Conservation (phyloP, 2,329 filamentous ascomycete species). For the Cercospora canescens region DNA sequence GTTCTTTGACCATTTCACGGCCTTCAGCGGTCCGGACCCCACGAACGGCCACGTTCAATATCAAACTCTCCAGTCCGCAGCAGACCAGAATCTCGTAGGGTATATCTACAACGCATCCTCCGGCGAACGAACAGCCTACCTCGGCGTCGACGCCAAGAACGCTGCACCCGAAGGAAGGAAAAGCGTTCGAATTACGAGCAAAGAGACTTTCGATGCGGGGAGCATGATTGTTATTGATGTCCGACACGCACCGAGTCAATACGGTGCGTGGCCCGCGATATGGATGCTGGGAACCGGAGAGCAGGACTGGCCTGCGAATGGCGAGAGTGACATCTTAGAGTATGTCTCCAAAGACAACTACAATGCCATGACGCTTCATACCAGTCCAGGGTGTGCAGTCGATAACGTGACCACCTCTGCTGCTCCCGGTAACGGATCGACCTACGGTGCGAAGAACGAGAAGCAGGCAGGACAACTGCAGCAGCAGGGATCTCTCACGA, state of each 20-base stretch:
- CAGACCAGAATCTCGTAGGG: slow-evolving; percentile 40
- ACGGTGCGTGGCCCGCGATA: slow-evolving; percentile 55
- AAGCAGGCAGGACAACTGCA: neutral
- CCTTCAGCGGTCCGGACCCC: slow-evolving; percentile 46
- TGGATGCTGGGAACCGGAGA: slow-evolving; percentile 39
- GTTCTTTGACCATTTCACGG: slow-evolving; percentile 49
- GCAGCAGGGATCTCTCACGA: slow-evolving; percentile 25
- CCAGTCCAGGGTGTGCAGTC: slow-evolving; percentile 45
- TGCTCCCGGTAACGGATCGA: neutral
- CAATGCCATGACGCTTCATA: slow-evolving; percentile 52
- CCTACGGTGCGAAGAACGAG: neutral
- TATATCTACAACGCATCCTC: slow-evolving; percentile 41
- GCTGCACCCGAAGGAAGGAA: slow-evolving; percentile 41
- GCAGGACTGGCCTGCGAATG: slow-evolving; percentile 38
- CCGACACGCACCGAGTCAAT: slow-evolving; percentile 53
- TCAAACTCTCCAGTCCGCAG: slow-evolving; percentile 30
- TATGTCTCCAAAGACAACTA: slow-evolving; percentile 44
- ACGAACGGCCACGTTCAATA: slow-evolving; percentile 42
- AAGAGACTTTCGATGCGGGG: slow-evolving; percentile 48
- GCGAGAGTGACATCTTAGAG: slow-evolving; percentile 54
- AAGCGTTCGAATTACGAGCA: slow-evolving; percentile 50
- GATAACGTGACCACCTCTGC: slow-evolving; percentile 32
- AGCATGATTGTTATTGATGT: slow-evolving; percentile 53
- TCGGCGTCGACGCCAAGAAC: slow-evolving; percentile 47
- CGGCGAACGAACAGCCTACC: slow-evolving; percentile 39